phyloP scores from a whole-genome alignment of 1,284 basidiomycete genomes.

The Vanrija humicola region DNA sequence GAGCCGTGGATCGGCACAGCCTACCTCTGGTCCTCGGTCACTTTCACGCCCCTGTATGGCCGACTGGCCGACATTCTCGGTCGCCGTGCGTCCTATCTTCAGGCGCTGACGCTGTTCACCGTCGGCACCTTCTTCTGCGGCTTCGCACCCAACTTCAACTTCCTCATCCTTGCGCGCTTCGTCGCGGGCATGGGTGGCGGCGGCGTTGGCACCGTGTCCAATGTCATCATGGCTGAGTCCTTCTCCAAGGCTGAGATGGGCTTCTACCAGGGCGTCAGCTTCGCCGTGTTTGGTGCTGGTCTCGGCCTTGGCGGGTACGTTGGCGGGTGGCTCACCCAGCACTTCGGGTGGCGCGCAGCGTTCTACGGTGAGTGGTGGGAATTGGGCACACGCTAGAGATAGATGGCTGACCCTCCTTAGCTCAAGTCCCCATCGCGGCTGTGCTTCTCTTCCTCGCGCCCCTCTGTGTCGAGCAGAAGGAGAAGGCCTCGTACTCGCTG shows the following conservation, averaged over 20 bases:
- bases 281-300: slow-evolving; percentile 40
- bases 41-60: slow-evolving; percentile 33
- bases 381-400: too few species aligned
- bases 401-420: neutral
- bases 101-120: slow-evolving; percentile 27
- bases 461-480: slow-evolving; percentile 5
- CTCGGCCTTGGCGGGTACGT: slow-evolving; percentile 46
- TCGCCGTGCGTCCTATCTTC: slow-evolving; percentile 19
- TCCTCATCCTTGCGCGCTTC: slow-evolving; percentile 22
- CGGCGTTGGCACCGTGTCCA: slow-evolving; percentile 34
- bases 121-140: slow-evolving; percentile 24
- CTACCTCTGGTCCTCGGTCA: slow-evolving; percentile 30
- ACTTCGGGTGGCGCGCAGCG: slow-evolving; percentile 47
- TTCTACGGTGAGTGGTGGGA: slow-evolving; percentile 22
- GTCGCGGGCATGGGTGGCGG: slow-evolving; percentile 34
- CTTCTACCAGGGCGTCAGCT: slow-evolving; percentile 41
- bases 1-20: slow-evolving; percentile 35
- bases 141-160: slow-evolving; percentile 13
- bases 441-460: slow-evolving; percentile 8
- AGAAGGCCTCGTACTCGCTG: neutral
- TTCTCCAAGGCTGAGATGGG: slow-evolving; percentile 45
- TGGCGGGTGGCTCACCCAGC: slow-evolving; percentile 46
- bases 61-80: slow-evolving; percentile 30
- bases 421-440: slow-evolving; percentile 20
- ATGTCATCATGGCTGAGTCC: slow-evolving; percentile 43